phyloP scores from a whole-genome alignment of 768 basidiomycete species.

The Lactifluus piperatus region DNA sequence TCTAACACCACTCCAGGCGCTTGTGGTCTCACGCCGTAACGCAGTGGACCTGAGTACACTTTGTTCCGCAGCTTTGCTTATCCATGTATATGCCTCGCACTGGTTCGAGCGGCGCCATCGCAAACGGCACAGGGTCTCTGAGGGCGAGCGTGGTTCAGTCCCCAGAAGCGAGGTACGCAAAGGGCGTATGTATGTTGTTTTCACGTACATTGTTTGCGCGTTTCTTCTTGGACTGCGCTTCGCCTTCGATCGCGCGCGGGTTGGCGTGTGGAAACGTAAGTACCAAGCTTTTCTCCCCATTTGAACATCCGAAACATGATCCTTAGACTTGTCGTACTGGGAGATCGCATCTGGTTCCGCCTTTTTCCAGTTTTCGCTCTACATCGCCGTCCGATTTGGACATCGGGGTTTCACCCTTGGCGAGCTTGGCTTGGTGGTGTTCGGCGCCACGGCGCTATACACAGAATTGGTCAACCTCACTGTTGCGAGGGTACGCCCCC shows the following conservation, averaged over 20 bases:
- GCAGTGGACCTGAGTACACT: constrained; percentile 74
- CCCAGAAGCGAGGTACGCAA: constrained; percentile 63
- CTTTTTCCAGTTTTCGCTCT: constrained; percentile 89
- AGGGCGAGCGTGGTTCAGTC: constrained; percentile 67
- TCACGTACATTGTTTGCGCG: constrained; percentile 46
- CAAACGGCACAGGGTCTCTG: constrained; percentile 35
- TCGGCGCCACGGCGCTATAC: constrained; percentile 78
- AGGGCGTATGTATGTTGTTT: constrained; percentile 54
- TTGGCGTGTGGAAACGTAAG: constrained; percentile 65
- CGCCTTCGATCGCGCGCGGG: constrained; percentile 32
- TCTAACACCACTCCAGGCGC: constrained; percentile 42
- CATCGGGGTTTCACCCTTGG: constrained; percentile 95
- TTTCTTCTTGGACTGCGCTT: constrained; percentile 43
- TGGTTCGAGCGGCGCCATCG: constrained; percentile 55
- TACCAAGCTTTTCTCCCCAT: background rate
- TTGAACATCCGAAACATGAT: background rate
- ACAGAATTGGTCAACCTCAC: constrained; percentile 86
- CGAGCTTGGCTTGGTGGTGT: constrained; percentile 82
- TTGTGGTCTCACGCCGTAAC: constrained; percentile 62
- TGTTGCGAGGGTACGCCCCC: constrained; percentile 56
- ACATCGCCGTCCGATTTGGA: constrained; percentile 80
- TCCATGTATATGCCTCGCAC: constrained; percentile 73
- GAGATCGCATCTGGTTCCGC: constrained; percentile 65
- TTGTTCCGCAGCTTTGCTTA: constrained; percentile 68
- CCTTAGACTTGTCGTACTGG: constrained; percentile 66